Evolutionary conservation across 805 yeast genomes (phyloP), one percentile per base, ranked within the genome.

Genomic region (Ogataea corticis): DNA sequence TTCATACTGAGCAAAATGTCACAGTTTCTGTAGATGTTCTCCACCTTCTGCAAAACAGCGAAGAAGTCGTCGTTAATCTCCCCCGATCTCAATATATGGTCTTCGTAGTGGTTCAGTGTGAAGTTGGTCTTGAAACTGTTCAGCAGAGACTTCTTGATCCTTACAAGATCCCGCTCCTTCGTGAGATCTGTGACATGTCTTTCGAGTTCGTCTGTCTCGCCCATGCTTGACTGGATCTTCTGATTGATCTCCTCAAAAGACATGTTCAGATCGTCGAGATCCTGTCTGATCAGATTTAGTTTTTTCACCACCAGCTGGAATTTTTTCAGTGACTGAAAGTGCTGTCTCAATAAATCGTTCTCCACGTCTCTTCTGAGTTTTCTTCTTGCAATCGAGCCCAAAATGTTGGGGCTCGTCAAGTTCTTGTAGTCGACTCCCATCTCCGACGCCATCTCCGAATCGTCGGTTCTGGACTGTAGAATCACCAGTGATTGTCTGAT

Each of bases 41-140:
- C 81, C 7, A 87, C 84, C 56, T 82, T 83, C 12, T 69, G 65
- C 28, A 91, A 68, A 1, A 80, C 75, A 3, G 57, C 60, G 54
- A 88, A 87, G 59, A 85, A 89, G 15, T 67, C 70, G 13, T 49
- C 54, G 50, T 70, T 68, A 25, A 76, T 68, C 11, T 70, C 77
- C 13, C 71, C 72, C 25, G 73, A 71, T 17, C 63, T 59, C 32
- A 91, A 67, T 6, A 76, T 64, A 55, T 78, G 85, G 36, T 80
- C 83, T 54, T 92, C 97, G 45, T 79, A 77, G 49, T 83, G 91
- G 35, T 76, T 76, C 35, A 92, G 63, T 0, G 91, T 79, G 58
- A 86, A 88, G 45, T 77, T 77, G 3, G 74, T 71, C 50, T 82
- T 80, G 53, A 85, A 78, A 23, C 75, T 72, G 0, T 64, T 55